phyloP scores from a whole-genome alignment of 2,329 filamentous ascomycete genomes.

The Penicillium sp. region DNA sequence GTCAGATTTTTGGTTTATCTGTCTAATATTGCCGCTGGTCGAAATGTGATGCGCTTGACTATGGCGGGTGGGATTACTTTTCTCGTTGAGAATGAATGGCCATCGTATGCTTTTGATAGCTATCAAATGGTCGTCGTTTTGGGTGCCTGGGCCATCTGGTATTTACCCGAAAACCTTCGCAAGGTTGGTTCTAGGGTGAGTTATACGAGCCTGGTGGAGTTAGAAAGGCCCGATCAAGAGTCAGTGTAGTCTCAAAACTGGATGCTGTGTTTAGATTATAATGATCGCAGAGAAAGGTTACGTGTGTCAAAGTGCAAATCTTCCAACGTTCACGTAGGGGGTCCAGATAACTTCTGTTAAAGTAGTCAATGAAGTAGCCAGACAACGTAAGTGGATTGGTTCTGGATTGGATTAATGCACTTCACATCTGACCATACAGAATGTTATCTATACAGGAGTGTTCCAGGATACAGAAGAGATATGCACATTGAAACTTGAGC shows the following conservation, averaged over 20 bases:
- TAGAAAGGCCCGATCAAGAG: neutral
- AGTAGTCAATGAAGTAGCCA: neutral
- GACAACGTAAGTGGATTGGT: neutral
- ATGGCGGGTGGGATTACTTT: constrained; percentile 11
- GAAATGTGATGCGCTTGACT: constrained; percentile 15
- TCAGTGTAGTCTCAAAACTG: neutral
- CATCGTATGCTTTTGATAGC: constrained; percentile 14
- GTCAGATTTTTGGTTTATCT: constrained; percentile 11
- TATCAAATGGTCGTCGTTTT: constrained; percentile 14
- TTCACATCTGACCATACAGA: neutral
- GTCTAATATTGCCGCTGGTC: constrained; percentile 13
- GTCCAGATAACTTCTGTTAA: too few species aligned
- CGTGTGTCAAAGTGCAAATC: too few species aligned
- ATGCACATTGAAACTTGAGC: neutral
- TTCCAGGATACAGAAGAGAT: neutral
- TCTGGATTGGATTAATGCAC: neutral
- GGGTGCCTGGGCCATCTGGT: constrained; percentile 13
- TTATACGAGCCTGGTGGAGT: neutral
- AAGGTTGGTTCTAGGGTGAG: neutral
- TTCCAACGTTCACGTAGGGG: too few species aligned
- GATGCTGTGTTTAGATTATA: neutral
- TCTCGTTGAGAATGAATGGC: constrained; percentile 13
- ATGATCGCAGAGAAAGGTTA: too few species aligned
- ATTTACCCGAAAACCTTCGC: constrained; percentile 8
- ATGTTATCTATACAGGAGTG: neutral